Evolutionary conservation across 768 basidiomycete genomes (phyloP).

Genomic region (Russula olivacea): DNA sequence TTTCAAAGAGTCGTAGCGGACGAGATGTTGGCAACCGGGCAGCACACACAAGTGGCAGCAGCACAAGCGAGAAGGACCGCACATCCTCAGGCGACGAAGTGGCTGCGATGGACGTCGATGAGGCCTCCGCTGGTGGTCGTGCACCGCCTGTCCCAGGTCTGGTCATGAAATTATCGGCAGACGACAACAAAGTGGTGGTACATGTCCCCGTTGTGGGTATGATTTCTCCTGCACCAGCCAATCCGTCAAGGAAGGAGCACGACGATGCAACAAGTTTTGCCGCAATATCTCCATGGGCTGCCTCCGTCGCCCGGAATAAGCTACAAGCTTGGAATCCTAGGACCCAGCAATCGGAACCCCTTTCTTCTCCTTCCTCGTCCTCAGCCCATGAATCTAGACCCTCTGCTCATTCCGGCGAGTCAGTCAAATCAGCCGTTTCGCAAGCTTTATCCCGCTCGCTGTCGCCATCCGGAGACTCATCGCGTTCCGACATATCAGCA

Average conservation of each 20-base stretch:
- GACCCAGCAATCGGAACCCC: slow-evolving; percentile 5
- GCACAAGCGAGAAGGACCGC: slow-evolving; percentile 22
- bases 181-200: slow-evolving; percentile 14
- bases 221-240: slow-evolving; percentile 6
- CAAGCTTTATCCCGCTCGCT: slow-evolving; percentile 19
- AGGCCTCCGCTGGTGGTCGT: slow-evolving; percentile 22
- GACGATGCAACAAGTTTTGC: slow-evolving; percentile 3
- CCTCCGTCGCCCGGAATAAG: slow-evolving; percentile 4
- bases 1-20: slow-evolving; percentile 20
- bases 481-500: slow-evolving; percentile 11
- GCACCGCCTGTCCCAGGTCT: slow-evolving; percentile 10
- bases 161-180: slow-evolving; percentile 15
- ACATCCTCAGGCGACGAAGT: slow-evolving; percentile 25
- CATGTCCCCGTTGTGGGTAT: slow-evolving; percentile 22
- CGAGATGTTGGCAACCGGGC: slow-evolving; percentile 10
- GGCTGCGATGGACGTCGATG: slow-evolving; percentile 31
- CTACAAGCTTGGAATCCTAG: slow-evolving; percentile 17
- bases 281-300: slow-evolving; percentile 13
- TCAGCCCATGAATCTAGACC: slow-evolving; percentile 9
- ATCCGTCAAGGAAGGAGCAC: slow-evolving; percentile 1
- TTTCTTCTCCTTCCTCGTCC: slow-evolving; percentile 19
- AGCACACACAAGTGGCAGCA: slow-evolving; percentile 25
- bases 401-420: slow-evolving; percentile 5
- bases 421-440: neutral
- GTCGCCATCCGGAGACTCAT: slow-evolving; percentile 18